Evolutionary conservation across 1,284 basidiomycete species (phyloP).

Genomic region (Sparassis latifolia): DNA sequence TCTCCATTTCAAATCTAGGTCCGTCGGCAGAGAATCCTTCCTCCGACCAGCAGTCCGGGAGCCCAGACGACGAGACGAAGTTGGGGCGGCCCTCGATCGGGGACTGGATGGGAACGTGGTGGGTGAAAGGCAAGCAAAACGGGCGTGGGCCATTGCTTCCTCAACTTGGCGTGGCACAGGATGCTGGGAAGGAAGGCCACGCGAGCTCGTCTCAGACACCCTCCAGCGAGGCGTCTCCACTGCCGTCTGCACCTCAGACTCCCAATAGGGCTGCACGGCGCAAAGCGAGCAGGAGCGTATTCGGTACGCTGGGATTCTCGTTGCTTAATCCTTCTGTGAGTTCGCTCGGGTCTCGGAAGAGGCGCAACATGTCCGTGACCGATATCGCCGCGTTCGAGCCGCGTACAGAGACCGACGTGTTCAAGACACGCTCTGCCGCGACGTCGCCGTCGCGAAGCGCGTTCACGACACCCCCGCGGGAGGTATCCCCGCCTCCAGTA

Average conservation of each 20-base stretch:
- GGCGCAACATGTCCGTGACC: constrained; percentile 24
- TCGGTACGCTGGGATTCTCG: constrained; percentile 64
- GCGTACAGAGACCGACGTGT: constrained; percentile 4
- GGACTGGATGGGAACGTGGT: constrained; percentile 67
- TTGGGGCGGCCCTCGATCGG: constrained; percentile 23
- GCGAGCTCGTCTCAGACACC: background rate
- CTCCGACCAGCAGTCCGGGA: too few relatives aligned
- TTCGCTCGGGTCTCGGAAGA: constrained; percentile 23
- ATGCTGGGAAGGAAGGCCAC: constrained; percentile 5
- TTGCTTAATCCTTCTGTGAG: constrained; percentile 44
- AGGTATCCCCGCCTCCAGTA: constrained; percentile 6
- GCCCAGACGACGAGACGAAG: constrained; percentile 9
- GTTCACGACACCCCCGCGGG: constrained; percentile 14
- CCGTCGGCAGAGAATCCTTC: too few relatives aligned
- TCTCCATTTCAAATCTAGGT: too few relatives aligned
- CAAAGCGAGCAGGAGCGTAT: constrained; percentile 53
- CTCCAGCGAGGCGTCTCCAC: constrained; percentile 10
- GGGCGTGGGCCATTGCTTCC: constrained; percentile 16
- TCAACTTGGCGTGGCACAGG: constrained; percentile 9
- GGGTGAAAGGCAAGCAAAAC: constrained; percentile 39
- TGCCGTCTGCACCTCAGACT: constrained; percentile 10
- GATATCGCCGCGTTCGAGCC: constrained; percentile 14
- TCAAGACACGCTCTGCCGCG: constrained; percentile 8
- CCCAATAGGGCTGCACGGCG: constrained; percentile 21
- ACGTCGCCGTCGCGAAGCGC: constrained; percentile 19